Evolutionary conservation across 169 alveolate species (phyloP), one percentile per base, ranked within the genome.

Genomic region (Cryptosporidium muris): DNA sequence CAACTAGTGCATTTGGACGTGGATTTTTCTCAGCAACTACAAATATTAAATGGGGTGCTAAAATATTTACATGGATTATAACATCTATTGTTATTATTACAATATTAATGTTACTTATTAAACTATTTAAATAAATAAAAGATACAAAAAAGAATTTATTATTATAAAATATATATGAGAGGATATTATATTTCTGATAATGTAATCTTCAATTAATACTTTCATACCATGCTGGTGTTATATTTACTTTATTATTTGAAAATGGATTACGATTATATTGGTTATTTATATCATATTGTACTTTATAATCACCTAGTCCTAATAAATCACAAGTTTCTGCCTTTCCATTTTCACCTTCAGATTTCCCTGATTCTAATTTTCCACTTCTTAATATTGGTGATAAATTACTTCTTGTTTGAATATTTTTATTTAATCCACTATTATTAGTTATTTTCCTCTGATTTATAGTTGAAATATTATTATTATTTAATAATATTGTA

Each of bases 41-140:
- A 40, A 74, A 74, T 60, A 68, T 74, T 7, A 74, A 74, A 12
- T 74, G 85, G 85, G 85, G 85, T 42, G 85, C 85, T 9, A 74
- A 74, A 49, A 3, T 74, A 43, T 53, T 74, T 43, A 74, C 85
- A 16, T 74, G 85, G 85, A 45, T 74, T 47, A 74, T 74, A 34
- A 74, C 85, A 58, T 60, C 85, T 12, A 68, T 60, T 25, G 85
- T 74, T n/a, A 74, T 74, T 34, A 74, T 74, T 58, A 74, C 85
- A 58, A 74, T 74, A 74, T 60, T 74, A 45, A 58, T 68, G 11
- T 47, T 74, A 45, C 60, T 74, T n/a, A 74, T 74, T 5, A 74
- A 74, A 60, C n/a, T 74, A 74, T 74, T 74, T 53, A 74, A 74
- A 48, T 74, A 60, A 60, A 11, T 25, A 25, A 25, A 25, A 25